phyloP scores from a whole-genome alignment of 805 yeast genomes.

The Kodamaea nitidulidarum region DNA sequence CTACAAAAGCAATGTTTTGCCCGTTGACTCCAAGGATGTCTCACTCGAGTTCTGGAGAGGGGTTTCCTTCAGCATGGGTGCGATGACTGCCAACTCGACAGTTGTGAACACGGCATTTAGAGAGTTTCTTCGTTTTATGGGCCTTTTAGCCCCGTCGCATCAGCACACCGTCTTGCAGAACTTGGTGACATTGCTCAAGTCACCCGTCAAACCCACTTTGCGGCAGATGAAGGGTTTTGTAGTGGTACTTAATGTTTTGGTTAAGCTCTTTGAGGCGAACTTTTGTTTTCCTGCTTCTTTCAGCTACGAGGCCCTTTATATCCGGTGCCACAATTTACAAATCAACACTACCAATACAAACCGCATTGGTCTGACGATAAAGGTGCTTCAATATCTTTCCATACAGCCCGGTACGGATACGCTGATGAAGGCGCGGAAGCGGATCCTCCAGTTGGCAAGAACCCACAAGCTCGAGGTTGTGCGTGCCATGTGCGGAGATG shows the following conservation, averaged over 20 bases:
- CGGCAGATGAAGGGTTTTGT: slow-evolving; percentile 21
- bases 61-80: slow-evolving; percentile 51
- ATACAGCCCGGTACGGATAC: slow-evolving; percentile 1
- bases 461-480: slow-evolving; percentile 30
- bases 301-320: slow-evolving; percentile 34
- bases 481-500: slow-evolving; percentile 39
- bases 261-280: slow-evolving; percentile 39
- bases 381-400: slow-evolving; percentile 41
- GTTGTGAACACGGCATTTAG: slow-evolving; percentile 42
- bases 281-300: slow-evolving; percentile 26
- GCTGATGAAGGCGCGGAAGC: slow-evolving; percentile 12
- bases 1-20: slow-evolving; percentile 5
- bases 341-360: slow-evolving; percentile 41
- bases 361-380: slow-evolving; percentile 38
- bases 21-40: slow-evolving; percentile 5
- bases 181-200: slow-evolving; percentile 18
- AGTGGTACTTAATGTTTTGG: slow-evolving; percentile 26
- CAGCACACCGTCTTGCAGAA: slow-evolving; percentile 10
- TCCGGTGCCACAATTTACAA: slow-evolving; percentile 53
- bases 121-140: slow-evolving; percentile 28
- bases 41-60: slow-evolving; percentile 53
- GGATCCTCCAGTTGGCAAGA: slow-evolving; percentile 23
- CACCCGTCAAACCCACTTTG: slow-evolving; percentile 12
- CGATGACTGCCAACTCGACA: slow-evolving; percentile 45
- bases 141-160: slow-evolving; percentile 19